Percentiles rank a stretch among this genome's conserved stretches.
Conservation (phyloP, 495 filamentous ascomycete genomes). For the Pyrenula aspistea region DNA sequence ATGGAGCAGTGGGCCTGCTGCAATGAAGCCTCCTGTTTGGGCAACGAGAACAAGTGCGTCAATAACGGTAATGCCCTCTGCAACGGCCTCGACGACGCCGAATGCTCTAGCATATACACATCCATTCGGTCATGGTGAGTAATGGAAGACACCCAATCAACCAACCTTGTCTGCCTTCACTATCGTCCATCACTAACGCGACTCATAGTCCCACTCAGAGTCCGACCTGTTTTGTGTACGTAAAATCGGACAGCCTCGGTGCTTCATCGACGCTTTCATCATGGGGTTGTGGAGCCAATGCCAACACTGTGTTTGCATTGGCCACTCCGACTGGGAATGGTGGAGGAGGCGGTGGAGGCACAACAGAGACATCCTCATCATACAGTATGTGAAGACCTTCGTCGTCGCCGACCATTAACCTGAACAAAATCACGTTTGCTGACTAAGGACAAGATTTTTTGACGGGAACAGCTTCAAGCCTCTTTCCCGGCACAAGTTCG, state of each 20-base stretch:
- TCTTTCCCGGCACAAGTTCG: not conserved
- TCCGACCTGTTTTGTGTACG: not conserved
- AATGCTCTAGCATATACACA: not conserved
- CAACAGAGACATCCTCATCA: not conserved
- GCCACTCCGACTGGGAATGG: not conserved
- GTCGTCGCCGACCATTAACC: not conserved
- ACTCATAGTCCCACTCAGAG: not conserved
- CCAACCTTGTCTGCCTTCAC: not conserved
- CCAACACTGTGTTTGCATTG: not conserved
- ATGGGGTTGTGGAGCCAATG: not conserved
- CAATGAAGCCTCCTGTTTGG: not conserved
- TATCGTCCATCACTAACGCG: not conserved
- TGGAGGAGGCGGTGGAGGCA: too few species aligned
- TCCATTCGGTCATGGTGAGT: not conserved
- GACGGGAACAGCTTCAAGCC: not conserved
- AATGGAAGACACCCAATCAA: too few species aligned
- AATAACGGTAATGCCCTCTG: not conserved
- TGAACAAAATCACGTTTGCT: not conserved
- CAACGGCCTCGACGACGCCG: not conserved
- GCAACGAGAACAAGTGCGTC: not conserved
- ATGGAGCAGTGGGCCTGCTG: not conserved
- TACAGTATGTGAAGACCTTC: not conserved
- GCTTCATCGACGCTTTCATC: not conserved
- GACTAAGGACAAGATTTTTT: not conserved
- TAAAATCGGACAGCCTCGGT: not conserved